These are phyloP conservation scores for Polygonum maritimum DNA, from an alignment of 148 eudicot species.

Conservation along the genomic window DNA sequence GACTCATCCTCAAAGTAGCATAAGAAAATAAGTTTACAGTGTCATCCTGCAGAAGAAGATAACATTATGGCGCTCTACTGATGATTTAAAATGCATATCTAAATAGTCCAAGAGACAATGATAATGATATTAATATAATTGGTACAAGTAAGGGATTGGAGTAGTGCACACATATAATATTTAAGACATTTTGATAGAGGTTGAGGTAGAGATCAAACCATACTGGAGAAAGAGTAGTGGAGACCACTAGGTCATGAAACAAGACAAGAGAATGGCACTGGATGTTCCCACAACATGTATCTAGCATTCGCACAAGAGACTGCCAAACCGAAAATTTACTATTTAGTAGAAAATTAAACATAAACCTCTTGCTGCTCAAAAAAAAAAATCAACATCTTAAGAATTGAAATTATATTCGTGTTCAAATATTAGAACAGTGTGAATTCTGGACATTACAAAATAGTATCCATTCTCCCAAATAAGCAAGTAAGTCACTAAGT, in stretches of 20 bases:
- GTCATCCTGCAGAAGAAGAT: constrained; percentile 54
- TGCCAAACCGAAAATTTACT: constrained; percentile 25
- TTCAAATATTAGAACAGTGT: not conserved
- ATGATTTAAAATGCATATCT: not conserved
- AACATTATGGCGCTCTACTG: not conserved
- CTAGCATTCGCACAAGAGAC: constrained; percentile 71
- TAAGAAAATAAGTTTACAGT: constrained; percentile 73
- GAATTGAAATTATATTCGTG: not conserved
- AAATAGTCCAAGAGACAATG: not conserved
- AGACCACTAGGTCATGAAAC: constrained; percentile 90
- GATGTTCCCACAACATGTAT: constrained; percentile 53
- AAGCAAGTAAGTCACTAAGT: not conserved
- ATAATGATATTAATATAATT: not conserved
- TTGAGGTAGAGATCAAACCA: constrained; percentile 24
- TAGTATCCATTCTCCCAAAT: not conserved
- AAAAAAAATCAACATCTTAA: not conserved
- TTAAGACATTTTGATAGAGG: not conserved
- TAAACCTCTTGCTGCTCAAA: too few species aligned
- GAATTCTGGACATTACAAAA: too few species aligned
- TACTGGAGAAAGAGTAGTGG: constrained; percentile 82
- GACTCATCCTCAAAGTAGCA: constrained; percentile 72
- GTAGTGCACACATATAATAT: not conserved
- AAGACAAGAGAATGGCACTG: constrained; percentile 68
- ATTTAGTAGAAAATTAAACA: not conserved
- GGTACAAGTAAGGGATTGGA: not conserved